A percentile compares a stretch with the other conserved stretches of the same genome.
Conservation (phyloP, 2,329 filamentous ascomycete species). For the Beauveria caledonica region DNA sequence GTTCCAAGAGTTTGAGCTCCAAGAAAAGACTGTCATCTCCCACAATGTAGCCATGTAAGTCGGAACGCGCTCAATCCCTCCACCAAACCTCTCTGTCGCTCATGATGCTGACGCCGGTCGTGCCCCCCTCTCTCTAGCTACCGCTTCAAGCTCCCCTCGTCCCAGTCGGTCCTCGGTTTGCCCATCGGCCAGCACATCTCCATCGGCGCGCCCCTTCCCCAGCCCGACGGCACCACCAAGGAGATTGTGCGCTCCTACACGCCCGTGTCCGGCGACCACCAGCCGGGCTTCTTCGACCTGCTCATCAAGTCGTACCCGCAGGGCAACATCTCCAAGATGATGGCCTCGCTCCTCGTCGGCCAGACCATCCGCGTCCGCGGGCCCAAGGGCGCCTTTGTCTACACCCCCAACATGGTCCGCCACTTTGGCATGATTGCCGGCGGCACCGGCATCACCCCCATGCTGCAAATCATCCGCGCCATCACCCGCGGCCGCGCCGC, state of each 20-base stretch:
- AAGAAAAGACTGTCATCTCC: constrained; percentile 90
- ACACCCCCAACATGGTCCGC: constrained; percentile 92
- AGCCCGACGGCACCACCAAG: constrained; percentile 63
- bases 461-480: constrained; percentile 92
- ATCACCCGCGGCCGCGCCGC: constrained; percentile 72
- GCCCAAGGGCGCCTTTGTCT: constrained; percentile 96
- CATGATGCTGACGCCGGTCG: neutral
- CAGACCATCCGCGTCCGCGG: constrained; percentile 85
- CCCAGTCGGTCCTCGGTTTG: constrained; percentile 78
- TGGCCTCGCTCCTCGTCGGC: constrained; percentile 74
- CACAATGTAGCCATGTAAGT: constrained; percentile 95
- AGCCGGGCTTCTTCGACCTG: constrained; percentile 88
- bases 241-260: constrained; percentile 90
- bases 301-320: constrained; percentile 97
- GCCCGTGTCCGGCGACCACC: constrained; percentile 81
- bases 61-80: neutral
- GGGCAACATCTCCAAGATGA: constrained; percentile 92
- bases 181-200: constrained; percentile 99
- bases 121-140: constrained; percentile 48
- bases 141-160: constrained; percentile 76
- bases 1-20: constrained; percentile 89
- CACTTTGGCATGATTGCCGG: constrained; percentile 98
- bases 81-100: neutral
- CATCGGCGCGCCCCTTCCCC: constrained; percentile 67
- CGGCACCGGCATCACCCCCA: constrained; percentile 95